A percentile compares a stretch with the other conserved stretches of the same genome.
These are phyloP conservation scores for Pestalotiopsis sp. DNA, from an alignment of 2,329 filamentous ascomycete species.

Conservation along the genomic window DNA sequence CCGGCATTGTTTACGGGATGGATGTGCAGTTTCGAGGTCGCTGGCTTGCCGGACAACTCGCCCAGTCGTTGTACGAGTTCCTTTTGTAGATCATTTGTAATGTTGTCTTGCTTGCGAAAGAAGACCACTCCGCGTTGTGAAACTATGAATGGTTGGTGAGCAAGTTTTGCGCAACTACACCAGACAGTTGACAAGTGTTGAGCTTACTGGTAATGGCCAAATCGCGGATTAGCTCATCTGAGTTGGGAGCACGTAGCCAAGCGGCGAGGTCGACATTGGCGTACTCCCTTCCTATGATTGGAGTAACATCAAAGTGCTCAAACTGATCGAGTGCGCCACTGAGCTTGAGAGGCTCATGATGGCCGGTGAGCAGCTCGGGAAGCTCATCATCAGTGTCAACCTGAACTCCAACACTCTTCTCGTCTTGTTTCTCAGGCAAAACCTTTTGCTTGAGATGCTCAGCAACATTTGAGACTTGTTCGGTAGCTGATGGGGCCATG, in stretches of 20 bases:
- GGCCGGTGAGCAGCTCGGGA: slow-evolving; percentile 23
- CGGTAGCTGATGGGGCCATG: slow-evolving; percentile 28
- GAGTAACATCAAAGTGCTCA: slow-evolving; percentile 59
- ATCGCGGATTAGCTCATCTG: slow-evolving; percentile 64
- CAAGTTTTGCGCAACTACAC: background rate
- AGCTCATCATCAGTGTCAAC: slow-evolving; percentile 11
- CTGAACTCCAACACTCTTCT: slow-evolving; percentile 16
- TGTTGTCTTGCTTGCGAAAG: slow-evolving; percentile 63
- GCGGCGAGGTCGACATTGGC: slow-evolving; percentile 60
- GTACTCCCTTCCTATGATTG: slow-evolving; percentile 63
- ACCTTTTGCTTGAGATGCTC: slow-evolving; percentile 26
- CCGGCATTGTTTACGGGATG: slow-evolving; percentile 57
- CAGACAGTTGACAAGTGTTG: background rate
- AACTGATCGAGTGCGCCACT: slow-evolving; percentile 52
- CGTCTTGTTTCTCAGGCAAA: slow-evolving; percentile 4
- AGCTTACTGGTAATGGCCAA: slow-evolving; percentile 64
- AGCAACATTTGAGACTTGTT: slow-evolving; percentile 20
- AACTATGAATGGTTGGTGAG: slow-evolving; percentile 41
- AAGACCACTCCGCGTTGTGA: slow-evolving; percentile 70
- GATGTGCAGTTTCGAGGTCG: slow-evolving; percentile 57
- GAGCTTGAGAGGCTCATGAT: slow-evolving; percentile 42
- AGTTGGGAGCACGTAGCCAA: slow-evolving; percentile 59
- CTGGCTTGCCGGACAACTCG: slow-evolving; percentile 56
- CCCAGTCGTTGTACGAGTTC: slow-evolving; percentile 62
- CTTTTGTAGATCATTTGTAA: slow-evolving; percentile 66